Conservation (phyloP, 805 yeast species). For the Ogataea populi-albae region DNA sequence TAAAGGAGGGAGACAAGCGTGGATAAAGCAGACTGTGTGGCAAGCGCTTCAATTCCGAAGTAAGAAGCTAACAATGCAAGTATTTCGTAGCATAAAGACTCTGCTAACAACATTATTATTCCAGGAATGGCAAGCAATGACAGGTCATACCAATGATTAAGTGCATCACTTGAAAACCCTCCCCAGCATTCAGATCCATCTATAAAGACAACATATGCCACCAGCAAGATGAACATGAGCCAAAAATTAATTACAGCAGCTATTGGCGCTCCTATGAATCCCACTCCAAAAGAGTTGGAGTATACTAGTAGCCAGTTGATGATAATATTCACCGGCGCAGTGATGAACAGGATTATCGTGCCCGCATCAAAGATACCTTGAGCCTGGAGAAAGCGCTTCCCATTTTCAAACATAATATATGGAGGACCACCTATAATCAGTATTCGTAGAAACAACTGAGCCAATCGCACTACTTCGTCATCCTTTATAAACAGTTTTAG, state of each 20-base stretch:
- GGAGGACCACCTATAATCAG: constrained; percentile 72
- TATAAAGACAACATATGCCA: constrained; percentile 51
- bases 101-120: constrained; percentile 52
- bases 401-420: constrained; percentile 65
- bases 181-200: constrained; percentile 74
- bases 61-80: constrained; percentile 51
- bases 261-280: constrained; percentile 73
- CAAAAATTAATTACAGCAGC: constrained; percentile 70
- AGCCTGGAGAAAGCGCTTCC: constrained; percentile 70
- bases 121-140: constrained; percentile 52
- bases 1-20: constrained; percentile 50
- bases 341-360: constrained; percentile 59
- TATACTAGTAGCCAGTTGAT: constrained; percentile 68
- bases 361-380: constrained; percentile 82
- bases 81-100: constrained; percentile 56
- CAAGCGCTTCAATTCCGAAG: constrained; percentile 51
- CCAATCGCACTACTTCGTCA: constrained; percentile 43
- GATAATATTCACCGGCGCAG: constrained; percentile 69
- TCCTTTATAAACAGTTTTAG: constrained; percentile 47
- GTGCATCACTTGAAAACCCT: constrained; percentile 43
- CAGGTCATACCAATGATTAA: constrained; percentile 38
- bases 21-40: constrained; percentile 55
- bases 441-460: constrained; percentile 54
- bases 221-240: constrained; percentile 58
- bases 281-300: constrained; percentile 54